phyloP scores from a whole-genome alignment of 2,329 filamentous ascomycete genomes.

The Alternaria hordeiaustralica region DNA sequence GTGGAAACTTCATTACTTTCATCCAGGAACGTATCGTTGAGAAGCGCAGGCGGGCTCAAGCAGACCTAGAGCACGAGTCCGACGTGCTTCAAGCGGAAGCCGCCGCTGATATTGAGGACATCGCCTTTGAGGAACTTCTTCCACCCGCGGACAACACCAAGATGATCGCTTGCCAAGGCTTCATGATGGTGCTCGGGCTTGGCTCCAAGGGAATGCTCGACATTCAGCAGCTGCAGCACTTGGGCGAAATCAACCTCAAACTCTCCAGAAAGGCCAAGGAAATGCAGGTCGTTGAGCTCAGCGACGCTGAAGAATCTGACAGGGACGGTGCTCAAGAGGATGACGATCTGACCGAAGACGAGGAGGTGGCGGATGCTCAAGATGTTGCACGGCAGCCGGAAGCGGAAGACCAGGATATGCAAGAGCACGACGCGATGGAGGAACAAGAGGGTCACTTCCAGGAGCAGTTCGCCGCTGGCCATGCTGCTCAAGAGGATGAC shows the following conservation, averaged over 20 bases:
- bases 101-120: constrained; percentile 41
- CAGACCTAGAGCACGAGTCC: constrained; percentile 13
- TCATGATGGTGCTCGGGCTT: constrained; percentile 50
- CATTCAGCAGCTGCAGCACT: constrained; percentile 64
- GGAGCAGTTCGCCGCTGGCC: constrained; percentile 32
- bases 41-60: constrained; percentile 29
- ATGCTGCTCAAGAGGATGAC: constrained; percentile 16
- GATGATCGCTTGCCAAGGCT: constrained; percentile 66
- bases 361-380: background rate
- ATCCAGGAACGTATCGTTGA: constrained; percentile 56
- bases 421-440: constrained; percentile 4
- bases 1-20: constrained; percentile 68
- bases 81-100: constrained; percentile 38
- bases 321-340: background rate
- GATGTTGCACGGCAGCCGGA: background rate
- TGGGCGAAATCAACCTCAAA: constrained; percentile 47
- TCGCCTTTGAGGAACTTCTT: constrained; percentile 75
- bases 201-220: constrained; percentile 66
- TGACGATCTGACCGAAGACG: background rate
- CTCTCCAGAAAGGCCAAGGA: constrained; percentile 31
- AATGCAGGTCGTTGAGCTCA: constrained; percentile 20
- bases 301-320: constrained; percentile 10
- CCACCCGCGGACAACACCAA: constrained; percentile 61
- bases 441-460: constrained; percentile 28
- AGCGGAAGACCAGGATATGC: constrained; percentile 3